Conservation (phyloP, 2,329 filamentous ascomycete genomes). For the Chaetoscypha palmicola region DNA sequence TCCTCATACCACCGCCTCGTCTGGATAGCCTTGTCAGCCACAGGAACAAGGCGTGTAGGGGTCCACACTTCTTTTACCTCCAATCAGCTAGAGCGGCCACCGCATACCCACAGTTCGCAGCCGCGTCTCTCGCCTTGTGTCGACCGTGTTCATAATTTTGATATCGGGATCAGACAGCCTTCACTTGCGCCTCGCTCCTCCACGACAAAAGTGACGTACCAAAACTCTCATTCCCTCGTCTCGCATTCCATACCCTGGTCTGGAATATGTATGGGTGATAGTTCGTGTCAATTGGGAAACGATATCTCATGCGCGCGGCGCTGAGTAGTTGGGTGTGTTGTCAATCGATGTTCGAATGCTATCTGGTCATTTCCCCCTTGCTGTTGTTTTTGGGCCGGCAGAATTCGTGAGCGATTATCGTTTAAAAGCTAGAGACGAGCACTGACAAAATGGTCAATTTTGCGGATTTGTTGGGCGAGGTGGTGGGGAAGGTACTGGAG, state of each 20-base stretch:
- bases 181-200: conserved; percentile 1
- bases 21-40: conserved; percentile 13
- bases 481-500: conserved; percentile 7
- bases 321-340: too few species aligned
- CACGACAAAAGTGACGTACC: conserved; percentile 5
- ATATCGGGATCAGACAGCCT: background rate
- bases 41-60: too few species aligned
- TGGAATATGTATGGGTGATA: conserved; percentile 12
- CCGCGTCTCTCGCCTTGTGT: conserved; percentile 10
- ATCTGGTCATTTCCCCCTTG: too few species aligned
- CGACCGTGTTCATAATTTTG: conserved; percentile 20
- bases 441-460: conserved; percentile 16
- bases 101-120: too few species aligned
- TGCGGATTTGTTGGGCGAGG: conserved; percentile 10
- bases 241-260: background rate
- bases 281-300: background rate
- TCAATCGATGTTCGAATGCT: too few species aligned
- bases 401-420: too few species aligned
- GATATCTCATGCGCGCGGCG: conserved; percentile 11
- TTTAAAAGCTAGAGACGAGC: too few species aligned
- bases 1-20: background rate
- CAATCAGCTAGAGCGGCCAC: too few species aligned
- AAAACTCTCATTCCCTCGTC: background rate
- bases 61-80: too few species aligned
- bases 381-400: too few species aligned